A percentile compares a stretch with the other conserved stretches of the same genome.
These are phyloP conservation scores for Colletotrichum gigasporum DNA, from an alignment of 2,329 filamentous ascomycete genomes.

Conservation along the genomic window DNA sequence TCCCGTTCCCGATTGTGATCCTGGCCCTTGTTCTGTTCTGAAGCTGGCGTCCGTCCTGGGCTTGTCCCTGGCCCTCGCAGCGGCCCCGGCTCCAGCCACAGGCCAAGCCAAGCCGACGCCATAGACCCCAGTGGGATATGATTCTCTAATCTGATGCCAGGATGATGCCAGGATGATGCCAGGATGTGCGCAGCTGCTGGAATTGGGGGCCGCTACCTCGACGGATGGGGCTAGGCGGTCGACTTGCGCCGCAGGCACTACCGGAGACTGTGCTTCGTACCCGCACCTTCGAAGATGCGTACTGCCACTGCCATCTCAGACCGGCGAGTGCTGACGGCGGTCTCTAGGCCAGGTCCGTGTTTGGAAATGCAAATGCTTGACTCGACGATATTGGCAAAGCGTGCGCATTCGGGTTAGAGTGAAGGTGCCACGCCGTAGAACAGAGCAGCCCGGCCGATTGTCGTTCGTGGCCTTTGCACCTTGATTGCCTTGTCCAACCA, in stretches of 20 bases:
- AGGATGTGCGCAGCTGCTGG: constrained; percentile 21
- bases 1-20: constrained; percentile 7
- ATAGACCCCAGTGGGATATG: constrained; percentile 14
- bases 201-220: constrained; percentile 23
- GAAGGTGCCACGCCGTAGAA: too few relatives aligned
- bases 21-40: constrained; percentile 2
- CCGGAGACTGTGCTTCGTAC: too few relatives aligned
- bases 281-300: background rate
- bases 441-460: too few relatives aligned
- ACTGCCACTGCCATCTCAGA: background rate
- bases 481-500: background rate
- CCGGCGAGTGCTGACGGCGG: too few relatives aligned
- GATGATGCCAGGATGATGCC: constrained; percentile 32
- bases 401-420: constrained; percentile 1
- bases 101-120: constrained; percentile 27
- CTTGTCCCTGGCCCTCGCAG: constrained; percentile 12
- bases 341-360: background rate
- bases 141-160: constrained; percentile 32
- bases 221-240: constrained; percentile 29
- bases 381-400: background rate
- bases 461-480: too few relatives aligned
- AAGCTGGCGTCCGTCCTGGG: background rate
- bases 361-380: background rate
- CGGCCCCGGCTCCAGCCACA: constrained; percentile 21
- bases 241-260: too few relatives aligned